phyloP scores from a whole-genome alignment of 352 stramenopile species.

The Hyaloperonospora arabidopsidis region DNA sequence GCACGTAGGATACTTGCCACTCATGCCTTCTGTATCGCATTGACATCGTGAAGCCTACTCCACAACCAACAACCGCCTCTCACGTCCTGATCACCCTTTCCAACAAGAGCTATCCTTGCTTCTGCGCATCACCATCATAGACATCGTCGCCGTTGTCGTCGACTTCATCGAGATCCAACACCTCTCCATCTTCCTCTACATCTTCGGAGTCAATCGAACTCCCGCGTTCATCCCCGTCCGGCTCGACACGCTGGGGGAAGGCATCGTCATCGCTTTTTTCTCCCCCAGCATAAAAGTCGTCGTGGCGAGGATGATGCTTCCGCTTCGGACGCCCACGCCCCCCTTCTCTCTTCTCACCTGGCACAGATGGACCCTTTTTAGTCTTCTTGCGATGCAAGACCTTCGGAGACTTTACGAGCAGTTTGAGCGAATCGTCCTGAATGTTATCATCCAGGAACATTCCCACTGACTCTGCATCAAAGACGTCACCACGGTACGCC shows the following conservation, averaged over 20 bases:
- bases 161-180: slow-evolving; percentile 57
- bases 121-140: slow-evolving; percentile 18
- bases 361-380: slow-evolving; percentile 4
- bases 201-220: slow-evolving; percentile 39
- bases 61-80: too few relatives aligned
- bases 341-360: slow-evolving; percentile 9
- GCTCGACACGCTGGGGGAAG: slow-evolving; percentile 29
- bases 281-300: slow-evolving; percentile 22
- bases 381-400: slow-evolving; percentile 34
- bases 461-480: slow-evolving; percentile 47
- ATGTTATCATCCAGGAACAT: slow-evolving; percentile 50
- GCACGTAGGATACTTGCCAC: too few relatives aligned
- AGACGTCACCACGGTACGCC: slow-evolving; percentile 46
- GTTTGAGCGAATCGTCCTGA: slow-evolving; percentile 29
- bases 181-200: slow-evolving; percentile 35
- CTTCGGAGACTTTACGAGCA: slow-evolving; percentile 49
- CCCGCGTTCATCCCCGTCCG: slow-evolving; percentile 20
- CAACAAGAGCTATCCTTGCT: background rate
- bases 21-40: too few relatives aligned
- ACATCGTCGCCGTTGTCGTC: slow-evolving; percentile 36
- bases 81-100: too few relatives aligned
- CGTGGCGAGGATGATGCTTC: slow-evolving; percentile 8
- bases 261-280: slow-evolving; percentile 39
- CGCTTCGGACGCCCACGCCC: slow-evolving; percentile 6
- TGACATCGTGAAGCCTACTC: too few relatives aligned